A percentile compares a stretch with the other conserved stretches of the same genome.
Conservation (phyloP, 345 rosid genomes). For the Sonneratia alba region DNA sequence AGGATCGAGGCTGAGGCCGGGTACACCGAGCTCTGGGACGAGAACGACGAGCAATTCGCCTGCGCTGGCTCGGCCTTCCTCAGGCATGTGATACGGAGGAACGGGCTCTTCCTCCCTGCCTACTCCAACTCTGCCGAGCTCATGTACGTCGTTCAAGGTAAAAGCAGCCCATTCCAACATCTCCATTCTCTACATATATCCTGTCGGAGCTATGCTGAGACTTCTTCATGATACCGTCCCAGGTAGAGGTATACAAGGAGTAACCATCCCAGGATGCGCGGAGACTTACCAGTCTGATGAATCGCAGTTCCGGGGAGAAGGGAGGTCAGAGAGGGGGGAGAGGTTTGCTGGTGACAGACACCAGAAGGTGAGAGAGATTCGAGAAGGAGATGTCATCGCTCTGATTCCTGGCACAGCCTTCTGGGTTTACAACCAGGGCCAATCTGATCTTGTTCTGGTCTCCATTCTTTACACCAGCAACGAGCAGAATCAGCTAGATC, state of each 20-base stretch:
- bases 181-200: too few species aligned
- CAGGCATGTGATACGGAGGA: conserved; percentile 23
- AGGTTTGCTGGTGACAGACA: conserved; percentile 12
- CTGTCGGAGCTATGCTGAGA: too few species aligned
- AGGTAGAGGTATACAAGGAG: conserved; percentile 30
- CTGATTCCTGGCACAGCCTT: conserved; percentile 34
- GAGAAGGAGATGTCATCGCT: conserved; percentile 33
- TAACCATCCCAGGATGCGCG: conserved; percentile 28
- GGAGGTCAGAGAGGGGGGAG: not conserved
- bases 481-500: conserved; percentile 38
- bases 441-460: conserved; percentile 23
- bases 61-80: conserved; percentile 35
- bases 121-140: conserved; percentile 29
- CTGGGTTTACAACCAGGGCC: conserved; percentile 42
- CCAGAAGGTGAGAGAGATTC: conserved; percentile 26
- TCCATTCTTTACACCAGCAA: conserved; percentile 24
- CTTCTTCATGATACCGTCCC: not conserved
- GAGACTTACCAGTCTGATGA: conserved; percentile 23
- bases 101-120: conserved; percentile 34
- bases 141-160: conserved; percentile 35
- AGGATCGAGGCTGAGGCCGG: conserved; percentile 31
- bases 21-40: conserved; percentile 32
- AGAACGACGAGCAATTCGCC: conserved; percentile 23
- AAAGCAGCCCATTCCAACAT: too few species aligned
- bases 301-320: not conserved